Evolutionary conservation across 148 eudicot genomes (phyloP).

Genomic region (Polygonum aviculare): DNA sequence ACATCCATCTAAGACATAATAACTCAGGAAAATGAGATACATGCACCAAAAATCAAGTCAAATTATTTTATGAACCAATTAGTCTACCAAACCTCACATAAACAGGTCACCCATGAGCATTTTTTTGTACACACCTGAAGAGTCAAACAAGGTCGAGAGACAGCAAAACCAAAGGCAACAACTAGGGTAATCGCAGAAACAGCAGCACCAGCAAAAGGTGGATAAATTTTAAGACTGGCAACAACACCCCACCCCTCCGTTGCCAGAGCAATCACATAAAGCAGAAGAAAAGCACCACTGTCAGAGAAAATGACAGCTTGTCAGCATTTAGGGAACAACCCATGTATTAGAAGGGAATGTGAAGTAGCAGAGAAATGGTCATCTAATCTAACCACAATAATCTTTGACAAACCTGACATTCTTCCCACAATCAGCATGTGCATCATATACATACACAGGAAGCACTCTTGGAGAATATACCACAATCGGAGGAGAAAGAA

Average conservation of each 20-base stretch:
- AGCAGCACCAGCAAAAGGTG: constrained; percentile 99
- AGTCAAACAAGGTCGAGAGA: constrained; percentile 93
- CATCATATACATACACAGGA: constrained; percentile 97
- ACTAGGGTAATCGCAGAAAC: constrained; percentile 98
- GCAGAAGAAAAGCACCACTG: constrained; percentile 92
- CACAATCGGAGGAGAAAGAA: constrained; percentile 98
- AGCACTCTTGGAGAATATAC: constrained; percentile 97
- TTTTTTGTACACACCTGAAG: constrained; percentile 56
- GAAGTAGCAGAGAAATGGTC: not conserved
- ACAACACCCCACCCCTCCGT: constrained; percentile 99
- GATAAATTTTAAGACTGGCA: constrained; percentile 90
- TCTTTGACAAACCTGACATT: constrained; percentile 84
- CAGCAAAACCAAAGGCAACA: constrained; percentile 97
- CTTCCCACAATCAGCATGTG: constrained; percentile 96
- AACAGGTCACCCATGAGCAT: not conserved
- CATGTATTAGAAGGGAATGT: not conserved
- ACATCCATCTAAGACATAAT: not conserved
- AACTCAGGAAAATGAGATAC: constrained; percentile 6
- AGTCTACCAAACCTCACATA: not conserved
- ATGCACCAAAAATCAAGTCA: not conserved
- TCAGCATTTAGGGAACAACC: not conserved
- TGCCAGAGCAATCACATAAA: constrained; percentile 93
- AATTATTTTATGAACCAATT: not conserved
- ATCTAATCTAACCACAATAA: not conserved
- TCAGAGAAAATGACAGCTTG: constrained; percentile 13